Evolutionary conservation across 345 rosid genomes (phyloP), one percentile per base, ranked within the genome.

Genomic region (Eucalyptus paniculata): DNA sequence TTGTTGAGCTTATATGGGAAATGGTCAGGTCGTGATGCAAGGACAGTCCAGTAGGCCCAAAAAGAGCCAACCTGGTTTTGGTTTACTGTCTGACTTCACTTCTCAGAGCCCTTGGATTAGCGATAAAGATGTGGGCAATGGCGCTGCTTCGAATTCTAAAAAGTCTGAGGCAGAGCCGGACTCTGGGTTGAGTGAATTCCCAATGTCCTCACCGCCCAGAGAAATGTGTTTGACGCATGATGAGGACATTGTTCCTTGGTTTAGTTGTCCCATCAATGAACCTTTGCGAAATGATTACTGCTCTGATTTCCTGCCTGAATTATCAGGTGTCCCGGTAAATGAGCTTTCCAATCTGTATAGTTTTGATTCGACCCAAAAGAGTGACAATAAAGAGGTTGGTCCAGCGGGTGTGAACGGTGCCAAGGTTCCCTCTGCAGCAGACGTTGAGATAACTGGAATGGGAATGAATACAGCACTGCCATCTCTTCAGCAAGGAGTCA

Each of bases 1-100:
- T 93, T 86, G 92, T 91, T 87, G 99, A 96, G 94, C 91, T 97
- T 32, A 94, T 94, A 6, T 95, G 97, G 97, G 95, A 95, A 96
- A 96, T 89, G 99, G 98, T 91, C 97, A 94, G 90, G 88, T 95
- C 89, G 86, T 92, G 91, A 90, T 91, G 94, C 96, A 94, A 90
- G 94, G 94, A 85, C 98, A 96, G 88, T 93, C 96, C 50, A 93
- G 91, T 86, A 93, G 93, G 89, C 88, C 90, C 40, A 94, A 92
- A 89, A 95, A 92, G 92, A 82, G 69, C 65, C 90, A 91, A 72
- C 47, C 90, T 89, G 72, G 69, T 89, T 91, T 54, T 87, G 90
- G 87, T 90, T 80, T 91, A 62, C 87, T 56, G 89, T 88, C 93
- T 86, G 90, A 4, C 12, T 40, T 77, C 85, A 77, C 17, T 77